Evolutionary conservation across 1,284 basidiomycete species (phyloP), one percentile per base, ranked within the genome.

Genomic region (Cutaneotrichosporon mucoides): DNA sequence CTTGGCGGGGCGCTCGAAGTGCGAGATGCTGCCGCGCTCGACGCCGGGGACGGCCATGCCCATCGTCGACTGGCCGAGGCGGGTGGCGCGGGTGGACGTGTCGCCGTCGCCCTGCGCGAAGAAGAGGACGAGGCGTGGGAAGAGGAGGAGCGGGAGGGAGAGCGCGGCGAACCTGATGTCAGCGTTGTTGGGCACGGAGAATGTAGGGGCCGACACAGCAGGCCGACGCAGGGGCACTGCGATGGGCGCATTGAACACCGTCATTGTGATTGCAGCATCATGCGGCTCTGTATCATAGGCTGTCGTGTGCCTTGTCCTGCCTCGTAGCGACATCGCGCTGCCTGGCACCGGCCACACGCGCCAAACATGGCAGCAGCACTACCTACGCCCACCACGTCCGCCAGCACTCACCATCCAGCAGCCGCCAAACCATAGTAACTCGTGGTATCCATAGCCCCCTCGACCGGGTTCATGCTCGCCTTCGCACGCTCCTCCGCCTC

Each of bases 51-150:
- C 40, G 13, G 57, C 54, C 2, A 24, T 38, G 16, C 16, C 44
- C 35, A 40, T 37, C 13, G 33, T 47, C 58, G 41, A 4, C 66
- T 45, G 16, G 64, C 51, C 5, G 64, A 48, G 10, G 58, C 15
- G 43, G 43, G 42, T 15, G 63, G 53, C 8, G 40, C 34, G 40
- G 33, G 15, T 11, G 10, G 7, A 24, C 2, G 24, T 33, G 13
- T 15, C 12, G 34, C 45, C 46, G n/a, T 66, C 45, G 55, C 47
- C 38, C 56, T 77, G 75, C 3, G 75, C 66, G 61, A 79, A 71
- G 68, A 78, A 79, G 52, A 77, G 62, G 11, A 79, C 62, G 49
- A 79, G 67, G 11, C 76, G 71, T 5, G 77, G 76, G 65, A 79
- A 72, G 45, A 78, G 65, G 13, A 78, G 63, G 2, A 76, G 63